Conservation (phyloP, 129 eudicot genomes). For the Centaurea solstitialis region DNA sequence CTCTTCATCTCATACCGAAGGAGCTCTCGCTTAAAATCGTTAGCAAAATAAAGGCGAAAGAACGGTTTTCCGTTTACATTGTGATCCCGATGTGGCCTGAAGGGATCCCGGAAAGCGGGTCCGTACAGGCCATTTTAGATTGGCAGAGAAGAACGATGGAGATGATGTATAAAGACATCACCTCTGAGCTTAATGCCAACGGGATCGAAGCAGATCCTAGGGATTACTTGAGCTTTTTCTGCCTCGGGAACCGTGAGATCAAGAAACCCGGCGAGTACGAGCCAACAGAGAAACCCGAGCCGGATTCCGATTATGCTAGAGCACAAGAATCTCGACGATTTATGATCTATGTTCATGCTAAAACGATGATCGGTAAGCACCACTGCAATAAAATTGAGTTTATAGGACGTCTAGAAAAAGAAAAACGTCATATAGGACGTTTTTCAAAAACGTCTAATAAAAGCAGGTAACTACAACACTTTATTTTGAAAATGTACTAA, state of each 20-base stretch:
- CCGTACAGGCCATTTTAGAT: conserved; percentile 88
- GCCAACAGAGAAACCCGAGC: conserved; percentile 66
- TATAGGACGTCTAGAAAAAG: too few species aligned
- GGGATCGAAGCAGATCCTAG: conserved; percentile 44
- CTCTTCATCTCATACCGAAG: conserved; percentile 80
- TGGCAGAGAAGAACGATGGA: conserved; percentile 95
- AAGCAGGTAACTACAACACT: too few species aligned
- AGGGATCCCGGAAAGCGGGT: conserved; percentile 82
- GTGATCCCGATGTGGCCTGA: conserved; percentile 99
- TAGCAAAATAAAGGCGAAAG: conserved; percentile 68
- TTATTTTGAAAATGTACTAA: too few species aligned
- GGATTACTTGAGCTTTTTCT: conserved; percentile 85
- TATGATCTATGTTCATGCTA: conserved; percentile 95
- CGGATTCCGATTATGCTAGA: conserved; percentile 59
- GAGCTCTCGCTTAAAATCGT: conserved; percentile 77
- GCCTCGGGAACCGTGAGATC: conserved; percentile 82
- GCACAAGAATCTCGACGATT: conserved; percentile 81
- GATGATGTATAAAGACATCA: conserved; percentile 87
- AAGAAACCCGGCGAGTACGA: conserved; percentile 46
- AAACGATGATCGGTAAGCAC: conserved; percentile 83
- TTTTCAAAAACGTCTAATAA: too few species aligned
- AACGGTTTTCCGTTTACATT: conserved; percentile 72
- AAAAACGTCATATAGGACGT: too few species aligned
- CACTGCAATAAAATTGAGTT: too few species aligned
- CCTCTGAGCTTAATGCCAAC: conserved; percentile 35